Evolutionary conservation across 202 grass and related monocot genomes (phyloP), one percentile per base, ranked within the genome.

Genomic region (Eragrostis tef): DNA sequence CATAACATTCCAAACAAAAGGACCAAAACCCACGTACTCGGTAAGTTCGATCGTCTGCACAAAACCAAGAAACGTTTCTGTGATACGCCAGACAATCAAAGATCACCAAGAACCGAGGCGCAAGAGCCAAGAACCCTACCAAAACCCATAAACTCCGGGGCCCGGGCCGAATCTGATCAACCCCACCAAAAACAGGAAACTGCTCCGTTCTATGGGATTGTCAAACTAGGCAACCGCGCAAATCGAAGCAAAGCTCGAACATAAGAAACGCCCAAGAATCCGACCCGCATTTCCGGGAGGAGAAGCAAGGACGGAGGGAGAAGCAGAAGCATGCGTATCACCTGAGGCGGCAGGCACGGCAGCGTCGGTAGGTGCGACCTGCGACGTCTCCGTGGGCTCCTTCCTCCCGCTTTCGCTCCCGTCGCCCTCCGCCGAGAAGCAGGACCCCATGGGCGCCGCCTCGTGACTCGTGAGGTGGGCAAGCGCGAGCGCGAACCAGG

Each of bases 361-460:
- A 27, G 71, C 64, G 46, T 69, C 34, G 76, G 19, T 10, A 27
- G 41, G 57, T 2, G 72, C 49, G 78, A 78, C 81, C 72, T 78
- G 78, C 43, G 78, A 60, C 72, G 14, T 82, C 41, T 82, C 72
- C 17, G 58, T 10, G 42, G 72, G 7, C 20, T 58, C 83, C 17
- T 66, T 67, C 49, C 42, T 86, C 41, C 34, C 29, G 6, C 20
- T 29, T 20, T 21, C 56, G 8, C 21, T 39, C 34, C 68, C 57
- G 17, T 61, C 53, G 50, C 75, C 73, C 65, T 82, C 47, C 58
- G 59, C 77, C 4, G 87, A 86, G 42, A 43, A 42, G 83, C 72
- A 89, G 66, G 20, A 17, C 43, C 87, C 87, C 87, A 89, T 89
- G 72, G 72, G 74, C 39, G 41, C 47, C 80, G 63, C 59, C 47